A percentile compares a stretch with the other conserved stretches of the same genome.
Conservation (phyloP, 257 asterid species). For the Voacanga thouarsii region DNA sequence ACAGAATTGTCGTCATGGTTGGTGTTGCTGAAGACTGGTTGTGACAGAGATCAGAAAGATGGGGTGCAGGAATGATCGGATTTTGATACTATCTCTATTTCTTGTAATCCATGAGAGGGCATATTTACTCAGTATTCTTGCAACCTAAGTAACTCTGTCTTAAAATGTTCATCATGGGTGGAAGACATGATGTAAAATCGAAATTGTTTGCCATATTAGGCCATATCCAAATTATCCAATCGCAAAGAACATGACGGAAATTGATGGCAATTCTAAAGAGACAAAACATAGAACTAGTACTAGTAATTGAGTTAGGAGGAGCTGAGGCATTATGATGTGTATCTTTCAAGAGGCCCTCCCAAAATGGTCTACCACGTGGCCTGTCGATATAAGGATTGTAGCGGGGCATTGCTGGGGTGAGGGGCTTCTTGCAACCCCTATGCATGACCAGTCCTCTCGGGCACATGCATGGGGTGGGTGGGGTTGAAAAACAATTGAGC, state of each 20-base stretch:
- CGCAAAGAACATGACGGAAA: not conserved
- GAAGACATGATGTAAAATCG: not conserved
- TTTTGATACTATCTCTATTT: not conserved
- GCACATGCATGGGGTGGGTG: conserved; percentile 16
- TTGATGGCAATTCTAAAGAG: not conserved
- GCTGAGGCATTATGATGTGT: not conserved
- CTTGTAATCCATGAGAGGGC: not conserved
- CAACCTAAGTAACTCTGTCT: not conserved
- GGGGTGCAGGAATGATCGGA: not conserved
- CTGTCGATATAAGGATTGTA: not conserved
- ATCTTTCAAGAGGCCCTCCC: not conserved
- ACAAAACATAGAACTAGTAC: not conserved
- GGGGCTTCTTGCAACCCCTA: no score
- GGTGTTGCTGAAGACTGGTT: no score
- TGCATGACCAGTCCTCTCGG: conserved; percentile 8
- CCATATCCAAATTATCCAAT: not conserved
- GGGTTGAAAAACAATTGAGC: conserved; percentile 5
- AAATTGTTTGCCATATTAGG: not conserved
- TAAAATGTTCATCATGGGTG: not conserved
- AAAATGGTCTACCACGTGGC: conserved; percentile 9
- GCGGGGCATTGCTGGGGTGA: no score
- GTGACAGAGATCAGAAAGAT: not conserved
- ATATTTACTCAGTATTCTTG: not conserved
- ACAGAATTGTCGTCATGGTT: no score
- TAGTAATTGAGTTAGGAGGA: not conserved